These are phyloP conservation scores for Sugiyamaella smithiae DNA, from an alignment of 805 yeast genomes.

Conservation along the genomic window DNA sequence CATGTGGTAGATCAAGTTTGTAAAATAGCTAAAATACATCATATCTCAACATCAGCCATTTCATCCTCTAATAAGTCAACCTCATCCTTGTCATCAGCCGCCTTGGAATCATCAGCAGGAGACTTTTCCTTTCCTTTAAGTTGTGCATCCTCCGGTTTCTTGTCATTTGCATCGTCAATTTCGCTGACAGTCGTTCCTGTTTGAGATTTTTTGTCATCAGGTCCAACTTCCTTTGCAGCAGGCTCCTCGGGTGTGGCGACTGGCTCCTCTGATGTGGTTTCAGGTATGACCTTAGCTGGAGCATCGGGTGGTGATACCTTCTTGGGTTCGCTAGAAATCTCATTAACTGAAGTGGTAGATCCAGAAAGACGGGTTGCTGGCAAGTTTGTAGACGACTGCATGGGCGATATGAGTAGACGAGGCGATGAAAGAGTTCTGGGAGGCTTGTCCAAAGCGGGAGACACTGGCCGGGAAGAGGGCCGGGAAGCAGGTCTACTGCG, in stretches of 20 bases:
- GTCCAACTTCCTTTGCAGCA: too few relatives aligned
- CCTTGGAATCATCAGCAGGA: too few relatives aligned
- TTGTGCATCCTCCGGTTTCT: too few relatives aligned
- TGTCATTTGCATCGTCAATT: too few relatives aligned
- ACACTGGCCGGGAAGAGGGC: constrained; percentile 11
- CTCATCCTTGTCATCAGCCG: constrained; percentile 20
- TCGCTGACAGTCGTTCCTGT: background rate
- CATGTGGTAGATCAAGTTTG: constrained; percentile 60
- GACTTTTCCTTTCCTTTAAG: too few relatives aligned
- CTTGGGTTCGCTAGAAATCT: background rate
- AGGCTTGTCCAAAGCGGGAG: background rate
- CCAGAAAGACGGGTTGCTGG: constrained; percentile 13
- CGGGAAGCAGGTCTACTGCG: constrained; percentile 8
- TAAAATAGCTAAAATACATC: background rate
- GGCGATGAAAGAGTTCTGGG: constrained; percentile 14
- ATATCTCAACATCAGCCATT: constrained; percentile 20
- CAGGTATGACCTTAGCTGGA: background rate
- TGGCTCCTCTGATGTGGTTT: background rate
- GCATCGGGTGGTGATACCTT: background rate
- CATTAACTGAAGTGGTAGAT: constrained; percentile 5
- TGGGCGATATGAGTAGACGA: constrained; percentile 17
- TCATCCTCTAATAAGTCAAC: constrained; percentile 23
- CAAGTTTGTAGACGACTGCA: constrained; percentile 18
- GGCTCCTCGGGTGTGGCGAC: background rate
- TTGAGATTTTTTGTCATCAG: too few relatives aligned